Percentiles rank a stretch among this genome's conserved stretches.
These are phyloP conservation scores for Colletotrichum sp. DNA, from an alignment of 2,329 filamentous ascomycete genomes.

Conservation along the genomic window DNA sequence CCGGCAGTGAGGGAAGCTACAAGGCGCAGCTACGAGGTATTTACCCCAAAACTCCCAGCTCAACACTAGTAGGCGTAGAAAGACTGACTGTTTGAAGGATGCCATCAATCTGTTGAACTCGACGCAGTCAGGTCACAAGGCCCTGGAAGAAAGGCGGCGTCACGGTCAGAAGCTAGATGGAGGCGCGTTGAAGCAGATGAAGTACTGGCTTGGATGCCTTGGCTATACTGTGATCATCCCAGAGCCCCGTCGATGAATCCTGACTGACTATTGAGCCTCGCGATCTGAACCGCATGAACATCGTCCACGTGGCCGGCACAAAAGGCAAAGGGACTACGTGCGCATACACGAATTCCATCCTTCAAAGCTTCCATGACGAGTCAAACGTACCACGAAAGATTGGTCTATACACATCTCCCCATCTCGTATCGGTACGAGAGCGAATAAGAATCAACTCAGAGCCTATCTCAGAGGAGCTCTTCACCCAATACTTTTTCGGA, in stretches of 20 bases:
- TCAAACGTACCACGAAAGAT: not conserved
- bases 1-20: not conserved
- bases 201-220: not conserved
- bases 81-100: not conserved
- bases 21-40: not conserved
- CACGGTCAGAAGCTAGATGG: not conserved
- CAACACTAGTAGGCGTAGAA: fast-evolving
- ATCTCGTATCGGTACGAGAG: not conserved
- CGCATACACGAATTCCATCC: not conserved
- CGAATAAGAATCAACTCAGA: not conserved
- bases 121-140: not conserved
- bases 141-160: not conserved
- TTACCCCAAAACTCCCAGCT: not conserved
- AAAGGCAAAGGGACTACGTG: not conserved
- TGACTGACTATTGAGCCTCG: not conserved
- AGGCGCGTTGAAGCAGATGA: not conserved
- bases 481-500: not conserved
- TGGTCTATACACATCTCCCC: not conserved
- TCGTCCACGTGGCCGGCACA: not conserved
- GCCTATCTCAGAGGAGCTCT: not conserved
- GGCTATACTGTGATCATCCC: not conserved
- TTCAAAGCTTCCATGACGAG: not conserved
- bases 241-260: too few relatives aligned
- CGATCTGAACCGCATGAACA: not conserved
- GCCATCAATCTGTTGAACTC: not conserved